These are phyloP conservation scores for Russula compacta DNA, from an alignment of 768 basidiomycete species.

Conservation along the genomic window DNA sequence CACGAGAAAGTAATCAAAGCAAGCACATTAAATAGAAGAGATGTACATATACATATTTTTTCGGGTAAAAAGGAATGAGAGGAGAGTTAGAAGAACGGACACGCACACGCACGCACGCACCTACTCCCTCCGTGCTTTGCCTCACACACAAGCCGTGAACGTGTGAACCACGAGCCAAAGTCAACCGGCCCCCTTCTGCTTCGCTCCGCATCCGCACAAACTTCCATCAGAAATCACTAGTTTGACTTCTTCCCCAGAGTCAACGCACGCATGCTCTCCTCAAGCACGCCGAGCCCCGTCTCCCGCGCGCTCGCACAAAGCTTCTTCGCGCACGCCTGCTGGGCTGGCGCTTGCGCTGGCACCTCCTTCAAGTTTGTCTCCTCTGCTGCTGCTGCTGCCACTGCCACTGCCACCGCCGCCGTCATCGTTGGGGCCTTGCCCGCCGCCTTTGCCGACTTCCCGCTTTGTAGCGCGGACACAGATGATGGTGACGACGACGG, in stretches of 20 bases:
- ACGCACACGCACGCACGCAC: neutral
- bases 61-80: neutral
- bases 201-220: neutral
- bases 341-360: neutral
- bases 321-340: slow-evolving; percentile 4
- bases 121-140: too few relatives aligned
- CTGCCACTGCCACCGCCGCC: too few relatives aligned
- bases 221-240: neutral
- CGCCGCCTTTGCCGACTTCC: neutral
- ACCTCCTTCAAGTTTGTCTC: neutral
- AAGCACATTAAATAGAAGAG: neutral
- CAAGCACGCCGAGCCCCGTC: slow-evolving; percentile 28
- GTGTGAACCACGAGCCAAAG: neutral
- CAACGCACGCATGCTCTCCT: slow-evolving; percentile 63
- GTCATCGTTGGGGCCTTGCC: too few relatives aligned
- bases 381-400: neutral
- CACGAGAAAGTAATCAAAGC: neutral
- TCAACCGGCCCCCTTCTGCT: neutral
- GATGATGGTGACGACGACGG: neutral
- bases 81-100: neutral
- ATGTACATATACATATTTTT: neutral
- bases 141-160: too few relatives aligned
- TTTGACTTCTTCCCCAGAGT: slow-evolving; percentile 42
- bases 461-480: neutral
- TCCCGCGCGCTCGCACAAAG: slow-evolving; percentile 13